These are phyloP conservation scores for Saccharomycopsis sp. DNA, from an alignment of 805 yeast species.

Conservation along the genomic window DNA sequence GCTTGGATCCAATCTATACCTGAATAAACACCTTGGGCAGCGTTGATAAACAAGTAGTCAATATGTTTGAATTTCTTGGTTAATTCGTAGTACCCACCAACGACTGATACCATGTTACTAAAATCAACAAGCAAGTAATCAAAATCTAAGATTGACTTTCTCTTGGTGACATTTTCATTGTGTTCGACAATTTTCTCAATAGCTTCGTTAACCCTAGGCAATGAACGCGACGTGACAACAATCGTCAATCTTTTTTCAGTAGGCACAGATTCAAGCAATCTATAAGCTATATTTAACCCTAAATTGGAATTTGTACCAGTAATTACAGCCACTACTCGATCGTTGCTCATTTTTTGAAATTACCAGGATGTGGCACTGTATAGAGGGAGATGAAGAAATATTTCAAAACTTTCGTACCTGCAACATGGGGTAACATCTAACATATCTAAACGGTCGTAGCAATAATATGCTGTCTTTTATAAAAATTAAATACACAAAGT, in stretches of 20 bases:
- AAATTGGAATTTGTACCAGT: slow-evolving; percentile 42
- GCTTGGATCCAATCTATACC: slow-evolving; percentile 89
- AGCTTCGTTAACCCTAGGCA: slow-evolving; percentile 75
- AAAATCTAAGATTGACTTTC: slow-evolving; percentile 61
- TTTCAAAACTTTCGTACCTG: no score
- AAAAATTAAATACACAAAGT: no score
- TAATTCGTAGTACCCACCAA: slow-evolving; percentile 68
- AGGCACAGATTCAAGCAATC: slow-evolving; percentile 60
- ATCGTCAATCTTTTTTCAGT: slow-evolving; percentile 55
- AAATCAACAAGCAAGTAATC: slow-evolving; percentile 90
- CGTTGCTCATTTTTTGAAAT: no score
- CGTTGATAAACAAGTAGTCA: slow-evolving; percentile 77
- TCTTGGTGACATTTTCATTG: slow-evolving; percentile 31
- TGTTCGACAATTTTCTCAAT: slow-evolving; percentile 50
- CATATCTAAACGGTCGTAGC: no score
- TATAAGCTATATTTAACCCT: slow-evolving; percentile 78
- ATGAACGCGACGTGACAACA: slow-evolving; percentile 82
- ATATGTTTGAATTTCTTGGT: slow-evolving; percentile 54
- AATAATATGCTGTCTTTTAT: no score
- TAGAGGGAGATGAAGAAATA: no score
- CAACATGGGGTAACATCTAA: no score
- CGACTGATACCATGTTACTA: slow-evolving; percentile 78
- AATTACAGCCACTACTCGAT: slow-evolving; percentile 36
- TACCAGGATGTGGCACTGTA: no score
- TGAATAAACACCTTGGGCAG: slow-evolving; percentile 81